Evolutionary conservation across 805 yeast species (phyloP).

Genomic region (Yamadazyma ubonensis): DNA sequence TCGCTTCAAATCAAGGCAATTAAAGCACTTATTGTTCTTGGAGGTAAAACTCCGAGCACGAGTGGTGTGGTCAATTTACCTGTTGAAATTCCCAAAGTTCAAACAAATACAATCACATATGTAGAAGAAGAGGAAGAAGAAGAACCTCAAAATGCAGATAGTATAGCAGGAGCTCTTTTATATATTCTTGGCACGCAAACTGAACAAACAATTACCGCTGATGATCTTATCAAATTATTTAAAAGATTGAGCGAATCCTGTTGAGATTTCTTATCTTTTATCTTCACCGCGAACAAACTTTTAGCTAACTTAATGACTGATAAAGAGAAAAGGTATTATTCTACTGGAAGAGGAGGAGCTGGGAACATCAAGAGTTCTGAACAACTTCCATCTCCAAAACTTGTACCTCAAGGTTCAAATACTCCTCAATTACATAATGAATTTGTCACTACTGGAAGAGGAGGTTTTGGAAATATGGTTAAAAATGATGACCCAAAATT

Average conservation of each 20-base stretch:
- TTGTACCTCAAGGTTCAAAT: conserved; percentile 57
- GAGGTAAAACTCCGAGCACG: too few relatives aligned
- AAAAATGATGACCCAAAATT: conserved; percentile 56
- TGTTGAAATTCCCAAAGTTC: background rate
- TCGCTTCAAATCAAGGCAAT: background rate
- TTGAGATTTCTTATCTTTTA: background rate
- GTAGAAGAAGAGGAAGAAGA: background rate
- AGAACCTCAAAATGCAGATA: background rate
- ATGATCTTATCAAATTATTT: conserved; percentile 1
- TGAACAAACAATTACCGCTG: background rate
- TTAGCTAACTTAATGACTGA: background rate
- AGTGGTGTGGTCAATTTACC: too few relatives aligned
- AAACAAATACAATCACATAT: background rate
- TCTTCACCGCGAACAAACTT: background rate
- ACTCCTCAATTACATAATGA: conserved; percentile 58
- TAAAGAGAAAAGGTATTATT: conserved; percentile 37
- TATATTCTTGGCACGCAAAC: conserved; percentile 2
- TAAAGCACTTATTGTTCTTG: too few relatives aligned
- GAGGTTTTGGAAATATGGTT: conserved; percentile 77
- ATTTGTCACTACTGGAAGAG: conserved; percentile 70
- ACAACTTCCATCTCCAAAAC: conserved; percentile 49
- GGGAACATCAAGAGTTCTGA: conserved; percentile 57
- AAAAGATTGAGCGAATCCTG: conserved; percentile 3
- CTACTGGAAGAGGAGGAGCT: conserved; percentile 82
- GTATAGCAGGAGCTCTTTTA: conserved; percentile 2